phyloP scores from a whole-genome alignment of 2,329 filamentous ascomycete species.

The Paecilomyces sp. region DNA sequence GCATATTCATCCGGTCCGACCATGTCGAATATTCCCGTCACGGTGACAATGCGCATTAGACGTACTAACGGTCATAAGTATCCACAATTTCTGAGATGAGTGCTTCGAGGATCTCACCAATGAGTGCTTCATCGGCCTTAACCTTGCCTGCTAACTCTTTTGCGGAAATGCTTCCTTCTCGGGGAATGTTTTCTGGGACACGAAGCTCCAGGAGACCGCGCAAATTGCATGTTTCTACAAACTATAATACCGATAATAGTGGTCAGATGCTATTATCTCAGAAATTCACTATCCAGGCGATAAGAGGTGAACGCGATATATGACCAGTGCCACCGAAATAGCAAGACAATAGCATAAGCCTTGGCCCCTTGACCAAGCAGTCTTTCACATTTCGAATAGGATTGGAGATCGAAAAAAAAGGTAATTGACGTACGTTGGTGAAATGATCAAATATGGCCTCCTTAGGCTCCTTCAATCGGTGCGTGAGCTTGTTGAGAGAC shows the following conservation, averaged over 20 bases:
- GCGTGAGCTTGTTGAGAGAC: constrained; percentile 9
- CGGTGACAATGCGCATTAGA: constrained; percentile 21
- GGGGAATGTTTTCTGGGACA: constrained; percentile 19
- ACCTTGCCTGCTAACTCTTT: constrained; percentile 12
- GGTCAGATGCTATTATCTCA: neutral
- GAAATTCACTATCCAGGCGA: neutral
- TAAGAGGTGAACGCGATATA: no score
- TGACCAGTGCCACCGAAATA: no score
- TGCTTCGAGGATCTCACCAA: constrained; percentile 9
- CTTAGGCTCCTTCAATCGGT: constrained; percentile 15
- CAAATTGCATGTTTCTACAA: constrained; percentile 12
- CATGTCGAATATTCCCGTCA: constrained; percentile 19
- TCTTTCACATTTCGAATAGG: neutral
- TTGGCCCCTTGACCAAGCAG: neutral
- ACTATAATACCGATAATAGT: constrained; percentile 4
- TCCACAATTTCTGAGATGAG: neutral
- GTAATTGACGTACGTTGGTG: constrained; percentile 14
- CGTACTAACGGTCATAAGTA: constrained; percentile 9
- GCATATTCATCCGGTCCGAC: constrained; percentile 17
- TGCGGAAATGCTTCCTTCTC: constrained; percentile 15
- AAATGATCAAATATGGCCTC: constrained; percentile 20
- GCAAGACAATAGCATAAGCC: neutral
- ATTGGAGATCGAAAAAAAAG: neutral
- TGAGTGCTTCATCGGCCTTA: constrained; percentile 14
- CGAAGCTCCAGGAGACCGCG: constrained; percentile 12